Evolutionary conservation across 371 early-diverging fungal species (phyloP).

Genomic region (Syncephalastrum racemosum): DNA sequence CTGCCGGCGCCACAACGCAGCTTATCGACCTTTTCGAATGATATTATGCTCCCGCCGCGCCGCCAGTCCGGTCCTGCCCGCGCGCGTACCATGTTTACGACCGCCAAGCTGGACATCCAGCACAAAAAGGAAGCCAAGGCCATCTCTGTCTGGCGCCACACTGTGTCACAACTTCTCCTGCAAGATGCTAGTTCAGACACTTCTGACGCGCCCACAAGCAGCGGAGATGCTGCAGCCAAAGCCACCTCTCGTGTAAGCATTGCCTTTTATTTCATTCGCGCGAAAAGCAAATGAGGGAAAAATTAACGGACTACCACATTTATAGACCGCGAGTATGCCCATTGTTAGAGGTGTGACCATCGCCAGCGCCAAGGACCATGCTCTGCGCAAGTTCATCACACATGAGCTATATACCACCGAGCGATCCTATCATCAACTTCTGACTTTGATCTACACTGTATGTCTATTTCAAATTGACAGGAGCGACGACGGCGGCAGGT

Average conservation of each 20-base stretch:
- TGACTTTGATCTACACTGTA: conserved; percentile 37
- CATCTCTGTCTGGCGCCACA: conserved; percentile 18
- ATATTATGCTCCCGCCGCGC: neutral
- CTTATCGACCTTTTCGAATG: no score
- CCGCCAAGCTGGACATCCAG: conserved; percentile 5
- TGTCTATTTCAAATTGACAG: conserved; percentile 1
- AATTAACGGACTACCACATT: neutral
- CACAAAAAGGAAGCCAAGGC: conserved; percentile 21
- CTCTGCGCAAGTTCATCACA: conserved; percentile 24
- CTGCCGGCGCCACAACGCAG: neutral
- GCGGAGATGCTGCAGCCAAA: no score
- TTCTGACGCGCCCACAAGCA: no score
- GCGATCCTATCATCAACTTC: conserved; percentile 31
- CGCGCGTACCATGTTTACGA: conserved; percentile 13
- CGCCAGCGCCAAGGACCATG: conserved; percentile 10
- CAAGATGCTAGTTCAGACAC: neutral
- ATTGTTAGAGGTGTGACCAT: no score
- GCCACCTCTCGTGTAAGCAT: no score
- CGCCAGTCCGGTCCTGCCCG: conserved; percentile 1
- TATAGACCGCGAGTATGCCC: neutral
- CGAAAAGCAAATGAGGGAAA: conserved; percentile 1
- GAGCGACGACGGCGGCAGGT: no score
- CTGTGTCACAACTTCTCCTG: conserved; percentile 11
- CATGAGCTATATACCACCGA: conserved; percentile 26
- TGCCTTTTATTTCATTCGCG: no score